Percentiles rank a stretch among this genome's conserved stretches.
Evolutionary conservation across 495 filamentous ascomycete genomes (phyloP).

Genomic region (Hypoxylon fuscum): DNA sequence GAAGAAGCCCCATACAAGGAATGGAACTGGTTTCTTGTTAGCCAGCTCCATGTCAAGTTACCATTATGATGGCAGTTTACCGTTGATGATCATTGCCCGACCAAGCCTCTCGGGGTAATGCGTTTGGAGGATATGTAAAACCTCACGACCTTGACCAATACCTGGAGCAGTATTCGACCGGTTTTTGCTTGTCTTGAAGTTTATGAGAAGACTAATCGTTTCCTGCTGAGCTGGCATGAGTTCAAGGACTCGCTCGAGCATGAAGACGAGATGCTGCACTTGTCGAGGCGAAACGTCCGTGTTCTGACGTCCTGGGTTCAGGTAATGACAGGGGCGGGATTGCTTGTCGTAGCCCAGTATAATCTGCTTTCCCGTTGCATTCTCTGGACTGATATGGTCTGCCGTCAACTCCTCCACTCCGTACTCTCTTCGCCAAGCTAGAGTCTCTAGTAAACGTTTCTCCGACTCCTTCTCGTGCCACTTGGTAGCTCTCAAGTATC

Average conservation of each 20-base stretch:
- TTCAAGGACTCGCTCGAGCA: conserved; percentile 90
- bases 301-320: conserved; percentile 90
- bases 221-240: conserved; percentile 87
- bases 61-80: conserved; percentile 56
- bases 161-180: conserved; percentile 79
- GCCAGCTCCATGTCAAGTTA: not conserved
- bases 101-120: conserved; percentile 97
- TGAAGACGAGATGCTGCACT: conserved; percentile 92
- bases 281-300: conserved; percentile 90
- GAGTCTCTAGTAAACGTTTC: conserved; percentile 77
- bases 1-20: conserved; percentile 89
- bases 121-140: conserved; percentile 86
- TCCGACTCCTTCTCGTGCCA: conserved; percentile 82
- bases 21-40: conserved; percentile 70
- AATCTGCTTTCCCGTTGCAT: conserved; percentile 95
- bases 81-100: conserved; percentile 83
- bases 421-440: conserved; percentile 91
- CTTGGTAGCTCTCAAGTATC: conserved; percentile 92
- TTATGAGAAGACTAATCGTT: conserved; percentile 82
- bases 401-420: conserved; percentile 75
- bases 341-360: conserved; percentile 87
- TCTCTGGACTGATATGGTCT: conserved; percentile 88
- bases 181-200: conserved; percentile 76
- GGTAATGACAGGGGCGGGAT: conserved; percentile 84
- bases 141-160: conserved; percentile 78